A percentile compares a stretch with the other conserved stretches of the same genome.
Evolutionary conservation across 495 filamentous ascomycete genomes (phyloP).

Genomic region (Hyaloscypha bicolor): DNA sequence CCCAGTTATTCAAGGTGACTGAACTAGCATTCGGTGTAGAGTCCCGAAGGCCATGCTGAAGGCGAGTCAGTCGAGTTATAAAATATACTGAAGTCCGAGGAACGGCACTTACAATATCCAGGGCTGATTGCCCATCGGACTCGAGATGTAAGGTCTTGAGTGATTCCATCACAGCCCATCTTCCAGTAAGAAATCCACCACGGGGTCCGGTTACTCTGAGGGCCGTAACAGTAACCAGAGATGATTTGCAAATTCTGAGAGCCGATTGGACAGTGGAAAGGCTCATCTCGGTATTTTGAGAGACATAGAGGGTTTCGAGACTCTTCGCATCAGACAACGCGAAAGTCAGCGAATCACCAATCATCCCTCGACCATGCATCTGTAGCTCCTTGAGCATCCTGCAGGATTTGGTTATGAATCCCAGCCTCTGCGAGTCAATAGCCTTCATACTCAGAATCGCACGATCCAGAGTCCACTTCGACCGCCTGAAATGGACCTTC

Average conservation of each 20-base stretch:
- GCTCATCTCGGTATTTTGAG: conserved; percentile 18
- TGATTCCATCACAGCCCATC: conserved; percentile 19
- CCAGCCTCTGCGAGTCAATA: conserved; percentile 23
- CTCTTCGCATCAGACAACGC: conserved; percentile 23
- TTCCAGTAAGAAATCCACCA: neutral
- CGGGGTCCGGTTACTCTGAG: conserved; percentile 12
- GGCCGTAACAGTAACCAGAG: conserved; percentile 21
- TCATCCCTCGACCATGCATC: conserved; percentile 18
- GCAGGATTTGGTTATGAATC: conserved; percentile 20
- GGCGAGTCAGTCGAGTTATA: neutral
- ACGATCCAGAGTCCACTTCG: conserved; percentile 32
- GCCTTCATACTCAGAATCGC: conserved; percentile 23
- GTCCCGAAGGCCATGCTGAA: conserved; percentile 16
- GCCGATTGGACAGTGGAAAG: conserved; percentile 6
- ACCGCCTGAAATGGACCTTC: conserved; percentile 25
- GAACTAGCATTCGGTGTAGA: conserved; percentile 19
- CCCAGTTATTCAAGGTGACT: conserved; percentile 19
- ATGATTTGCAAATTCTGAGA: conserved; percentile 19
- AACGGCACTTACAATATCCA: conserved; percentile 22
- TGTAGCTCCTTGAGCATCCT: conserved; percentile 26
- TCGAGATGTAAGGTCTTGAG: conserved; percentile 17
- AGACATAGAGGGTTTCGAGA: conserved; percentile 23
- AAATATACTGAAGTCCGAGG: neutral
- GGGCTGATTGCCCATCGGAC: neutral
- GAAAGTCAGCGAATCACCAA: conserved; percentile 24